Percentiles rank a stretch among this genome's conserved stretches.
Evolutionary conservation across 1,139 yeast genomes (phyloP).

Genomic region (Waltiozyma sp.): DNA sequence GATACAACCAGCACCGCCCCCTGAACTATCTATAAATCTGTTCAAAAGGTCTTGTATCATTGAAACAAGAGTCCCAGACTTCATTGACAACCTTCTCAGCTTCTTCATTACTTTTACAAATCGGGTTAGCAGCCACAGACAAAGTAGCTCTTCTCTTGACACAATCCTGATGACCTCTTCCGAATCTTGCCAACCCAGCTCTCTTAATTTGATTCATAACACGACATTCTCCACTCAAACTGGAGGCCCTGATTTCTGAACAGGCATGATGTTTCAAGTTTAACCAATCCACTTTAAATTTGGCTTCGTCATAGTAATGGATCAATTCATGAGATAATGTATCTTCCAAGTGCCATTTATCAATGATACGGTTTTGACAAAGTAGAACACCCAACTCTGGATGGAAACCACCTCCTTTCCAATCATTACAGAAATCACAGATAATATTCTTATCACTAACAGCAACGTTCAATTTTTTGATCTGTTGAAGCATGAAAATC

Average conservation of each 20-base stretch:
- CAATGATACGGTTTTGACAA: conserved; percentile 75
- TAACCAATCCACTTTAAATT: conserved; percentile 76
- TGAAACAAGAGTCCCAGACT: conserved; percentile 89
- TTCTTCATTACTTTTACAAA: conserved; percentile 56
- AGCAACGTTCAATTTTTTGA: conserved; percentile 51
- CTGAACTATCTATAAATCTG: conserved; percentile 52
- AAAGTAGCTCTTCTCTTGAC: conserved; percentile 79
- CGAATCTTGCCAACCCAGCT: conserved; percentile 49
- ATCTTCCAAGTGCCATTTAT: conserved; percentile 81
- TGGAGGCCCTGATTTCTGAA: conserved; percentile 89
- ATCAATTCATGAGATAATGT: conserved; percentile 86
- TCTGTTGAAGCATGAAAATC: conserved; percentile 77
- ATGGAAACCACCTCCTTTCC: conserved; percentile 88
- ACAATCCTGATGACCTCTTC: conserved; percentile 83
- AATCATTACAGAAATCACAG: conserved; percentile 79
- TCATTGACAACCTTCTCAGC: conserved; percentile 75
- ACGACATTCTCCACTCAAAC: conserved; percentile 91
- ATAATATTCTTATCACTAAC: conserved; percentile 38
- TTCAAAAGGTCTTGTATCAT: conserved; percentile 93
- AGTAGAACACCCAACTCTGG: conserved; percentile 79
- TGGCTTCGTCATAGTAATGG: conserved; percentile 85
- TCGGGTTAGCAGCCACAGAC: conserved; percentile 80
- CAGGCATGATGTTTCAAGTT: conserved; percentile 92
- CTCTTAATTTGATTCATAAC: conserved; percentile 75
- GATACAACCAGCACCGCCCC: neutral